phyloP scores from a whole-genome alignment of 2,329 filamentous ascomycete species.

The Apiospora malaysiana region DNA sequence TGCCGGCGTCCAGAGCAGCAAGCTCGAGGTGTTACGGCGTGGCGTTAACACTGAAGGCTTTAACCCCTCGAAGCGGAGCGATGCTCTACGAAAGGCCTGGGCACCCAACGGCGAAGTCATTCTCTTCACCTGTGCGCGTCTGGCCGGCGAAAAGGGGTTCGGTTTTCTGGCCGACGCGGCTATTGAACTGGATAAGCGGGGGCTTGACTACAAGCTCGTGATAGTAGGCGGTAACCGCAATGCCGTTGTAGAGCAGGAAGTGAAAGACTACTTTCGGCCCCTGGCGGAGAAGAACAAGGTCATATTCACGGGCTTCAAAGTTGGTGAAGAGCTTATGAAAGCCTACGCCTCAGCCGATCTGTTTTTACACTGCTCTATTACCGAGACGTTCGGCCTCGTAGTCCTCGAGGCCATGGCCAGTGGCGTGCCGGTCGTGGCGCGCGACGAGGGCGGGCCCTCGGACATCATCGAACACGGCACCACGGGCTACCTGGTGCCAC shows the following conservation, averaged over 20 bases:
- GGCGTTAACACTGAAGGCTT: slow-evolving; percentile 71
- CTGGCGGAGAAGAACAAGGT: slow-evolving; percentile 58
- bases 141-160: slow-evolving; percentile 75
- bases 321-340: slow-evolving; percentile 64
- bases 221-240: slow-evolving; percentile 74
- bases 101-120: slow-evolving; percentile 69
- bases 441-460: slow-evolving; percentile 72
- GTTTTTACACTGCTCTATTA: slow-evolving; percentile 75
- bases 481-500: slow-evolving; percentile 66
- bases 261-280: slow-evolving; percentile 63
- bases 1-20: slow-evolving; percentile 59
- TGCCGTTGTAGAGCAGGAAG: slow-evolving; percentile 63
- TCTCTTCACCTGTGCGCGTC: slow-evolving; percentile 68
- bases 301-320: slow-evolving; percentile 70
- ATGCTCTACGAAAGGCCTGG: slow-evolving; percentile 57
- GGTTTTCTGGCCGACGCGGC: slow-evolving; percentile 67
- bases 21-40: slow-evolving; percentile 66
- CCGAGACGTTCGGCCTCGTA: slow-evolving; percentile 74
- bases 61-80: slow-evolving; percentile 57
- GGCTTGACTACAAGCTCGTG: slow-evolving; percentile 66
- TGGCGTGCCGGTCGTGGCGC: slow-evolving; percentile 70
- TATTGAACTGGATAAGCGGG: slow-evolving; percentile 57
- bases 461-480: slow-evolving; percentile 67
- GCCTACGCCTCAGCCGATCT: slow-evolving; percentile 71
- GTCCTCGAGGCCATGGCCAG: slow-evolving; percentile 76